Percentiles rank a stretch among this genome's conserved stretches.
Conservation (phyloP, 305 asterid species). For the Ruellia speciosa region DNA sequence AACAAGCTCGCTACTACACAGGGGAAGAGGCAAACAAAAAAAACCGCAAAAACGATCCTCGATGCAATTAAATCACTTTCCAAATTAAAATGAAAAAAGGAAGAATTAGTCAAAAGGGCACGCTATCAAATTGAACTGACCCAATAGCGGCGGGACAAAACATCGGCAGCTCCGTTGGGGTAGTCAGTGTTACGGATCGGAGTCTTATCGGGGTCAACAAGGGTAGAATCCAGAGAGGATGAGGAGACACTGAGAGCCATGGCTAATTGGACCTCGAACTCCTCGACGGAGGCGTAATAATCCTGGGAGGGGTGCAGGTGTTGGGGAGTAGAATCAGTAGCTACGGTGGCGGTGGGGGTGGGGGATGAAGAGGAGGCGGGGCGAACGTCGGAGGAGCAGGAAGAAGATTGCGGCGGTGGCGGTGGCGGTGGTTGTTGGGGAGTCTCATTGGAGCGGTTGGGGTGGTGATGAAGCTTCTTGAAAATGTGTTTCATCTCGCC, state of each 20-base stretch:
- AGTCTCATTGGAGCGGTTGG: constrained; percentile 44
- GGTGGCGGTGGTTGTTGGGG: constrained; percentile 31
- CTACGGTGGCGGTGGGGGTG: constrained; percentile 19
- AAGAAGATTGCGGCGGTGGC: constrained; percentile 25
- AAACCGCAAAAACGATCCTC: too few relatives aligned
- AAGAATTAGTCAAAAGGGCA: background rate
- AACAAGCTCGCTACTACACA: background rate
- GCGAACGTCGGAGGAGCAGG: constrained; percentile 27
- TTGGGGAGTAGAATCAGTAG: constrained; percentile 24
- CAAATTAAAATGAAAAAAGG: background rate
- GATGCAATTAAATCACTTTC: too few relatives aligned
- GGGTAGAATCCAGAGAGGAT: constrained; percentile 44
- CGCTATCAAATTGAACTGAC: constrained; percentile 35
- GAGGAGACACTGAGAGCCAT: constrained; percentile 87
- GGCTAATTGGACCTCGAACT: constrained; percentile 85
- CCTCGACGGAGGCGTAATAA: constrained; percentile 83
- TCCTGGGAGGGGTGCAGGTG: constrained; percentile 54
- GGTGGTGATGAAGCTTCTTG: constrained; percentile 66
- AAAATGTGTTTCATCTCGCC: constrained; percentile 52
- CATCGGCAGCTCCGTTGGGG: constrained; percentile 63
- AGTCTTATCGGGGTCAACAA: constrained; percentile 34
- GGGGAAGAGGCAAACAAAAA: background rate
- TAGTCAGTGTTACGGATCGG: constrained; percentile 40
- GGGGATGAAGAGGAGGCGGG: constrained; percentile 30
- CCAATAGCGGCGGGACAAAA: constrained; percentile 82